Evolutionary conservation across 768 basidiomycete genomes (phyloP).

Genomic region (Russula ochroleuca): DNA sequence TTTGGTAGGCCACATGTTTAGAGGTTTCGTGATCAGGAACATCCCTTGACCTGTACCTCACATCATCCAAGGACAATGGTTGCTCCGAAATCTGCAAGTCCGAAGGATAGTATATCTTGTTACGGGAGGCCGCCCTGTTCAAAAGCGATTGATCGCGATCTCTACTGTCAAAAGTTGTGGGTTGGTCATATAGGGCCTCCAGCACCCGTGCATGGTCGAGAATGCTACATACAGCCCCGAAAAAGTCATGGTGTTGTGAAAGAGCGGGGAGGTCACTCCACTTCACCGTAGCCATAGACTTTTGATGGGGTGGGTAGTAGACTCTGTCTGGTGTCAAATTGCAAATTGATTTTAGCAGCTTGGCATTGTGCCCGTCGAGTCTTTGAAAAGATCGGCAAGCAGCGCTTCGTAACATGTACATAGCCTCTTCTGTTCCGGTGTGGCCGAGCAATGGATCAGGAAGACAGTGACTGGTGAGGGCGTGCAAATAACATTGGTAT

Average conservation of each 20-base stretch:
- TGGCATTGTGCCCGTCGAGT: slow-evolving; percentile 22
- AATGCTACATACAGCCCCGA: background rate
- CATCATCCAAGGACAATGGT: background rate
- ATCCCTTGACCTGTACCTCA: slow-evolving; percentile 13
- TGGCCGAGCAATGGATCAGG: slow-evolving; percentile 43
- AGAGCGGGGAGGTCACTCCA: slow-evolving; percentile 15
- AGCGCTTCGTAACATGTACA: slow-evolving; percentile 39
- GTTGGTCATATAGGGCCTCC: slow-evolving; percentile 6
- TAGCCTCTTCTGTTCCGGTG: slow-evolving; percentile 44
- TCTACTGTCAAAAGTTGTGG: background rate
- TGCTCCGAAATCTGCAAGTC: background rate
- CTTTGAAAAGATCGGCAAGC: slow-evolving; percentile 40
- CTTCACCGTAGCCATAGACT: slow-evolving; percentile 1
- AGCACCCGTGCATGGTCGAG: slow-evolving; percentile 7
- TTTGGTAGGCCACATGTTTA: background rate
- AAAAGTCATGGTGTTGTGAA: slow-evolving; percentile 14
- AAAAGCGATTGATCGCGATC: background rate
- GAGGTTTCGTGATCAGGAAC: background rate
- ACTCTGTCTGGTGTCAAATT: slow-evolving; percentile 5
- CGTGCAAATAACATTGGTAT: slow-evolving; percentile 44
- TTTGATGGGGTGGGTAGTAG: slow-evolving; percentile 8
- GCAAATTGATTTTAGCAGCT: slow-evolving; percentile 7
- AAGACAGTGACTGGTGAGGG: slow-evolving; percentile 41
- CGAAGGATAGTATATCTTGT: slow-evolving; percentile 8
- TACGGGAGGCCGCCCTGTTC: slow-evolving; percentile 5